Evolutionary conservation across 208 protist genomes (phyloP), one percentile per base, ranked within the genome.

Genomic region (Trypanosomatidae sp.): DNA sequence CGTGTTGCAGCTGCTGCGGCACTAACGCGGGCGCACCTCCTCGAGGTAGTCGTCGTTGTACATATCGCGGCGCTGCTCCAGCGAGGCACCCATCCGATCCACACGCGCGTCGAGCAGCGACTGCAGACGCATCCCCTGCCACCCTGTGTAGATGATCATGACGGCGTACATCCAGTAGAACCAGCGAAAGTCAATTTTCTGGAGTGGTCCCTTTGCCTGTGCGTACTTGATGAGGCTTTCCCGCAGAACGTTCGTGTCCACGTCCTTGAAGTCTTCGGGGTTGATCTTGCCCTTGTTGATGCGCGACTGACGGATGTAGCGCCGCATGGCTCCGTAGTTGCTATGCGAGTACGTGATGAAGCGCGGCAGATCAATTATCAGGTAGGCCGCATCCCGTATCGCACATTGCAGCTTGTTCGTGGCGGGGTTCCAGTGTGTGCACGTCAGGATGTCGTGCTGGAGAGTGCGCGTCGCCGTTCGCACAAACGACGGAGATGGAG

Each of bases 121-220:
- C 71, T 91, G 80, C 55, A 94, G 72, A 43, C 79, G 60, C 58
- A 89, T 66, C 3, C 84, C 88, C 71, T 93, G 86, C 79, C 83
- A 95, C n/a, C 90, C 73, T 1, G 87, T 81, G 59, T 91, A 93
- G 10, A 80, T 73, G 76, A 95, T 90, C 91, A 95, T 95, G 25
- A 95, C 55, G 13, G 76, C 86, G 78, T 95, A 95, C 84, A 95
- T 91, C 86, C 87, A 95, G 65, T 91, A 92, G 55, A 95, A 92
- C 71, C 83, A 86, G 33, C 90, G 87, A 67, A 95, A 91, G 69
- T 95, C 91, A 71, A 95, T 87, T 77, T 91, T 91, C 80, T 89
- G 84, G 72, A 95, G 77, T 13, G 91, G 91, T 4, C 91, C 91
- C 44, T 90, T 89, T 75, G 84, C 81, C 73, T 95, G 91, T 8